Conservation (phyloP, 1,284 basidiomycete species). For the Ganoderma lucidum region DNA sequence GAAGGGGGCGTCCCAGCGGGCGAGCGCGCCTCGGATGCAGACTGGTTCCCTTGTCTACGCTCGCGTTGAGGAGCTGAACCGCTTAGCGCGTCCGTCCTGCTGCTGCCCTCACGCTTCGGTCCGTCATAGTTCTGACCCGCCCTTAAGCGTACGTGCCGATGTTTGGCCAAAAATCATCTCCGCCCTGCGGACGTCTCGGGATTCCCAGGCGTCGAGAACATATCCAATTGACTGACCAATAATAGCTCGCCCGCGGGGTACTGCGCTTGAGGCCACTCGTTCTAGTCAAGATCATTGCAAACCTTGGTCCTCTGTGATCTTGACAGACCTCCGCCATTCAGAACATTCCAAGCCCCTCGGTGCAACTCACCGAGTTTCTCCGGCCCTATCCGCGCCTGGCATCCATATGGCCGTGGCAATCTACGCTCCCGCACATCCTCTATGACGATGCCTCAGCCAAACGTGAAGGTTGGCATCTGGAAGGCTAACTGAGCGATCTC, state of each 20-base stretch:
- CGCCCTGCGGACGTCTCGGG: conserved; percentile 19
- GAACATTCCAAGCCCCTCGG: conserved; percentile 5
- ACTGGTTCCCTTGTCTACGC: conserved; percentile 16
- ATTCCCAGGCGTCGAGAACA: conserved; percentile 16
- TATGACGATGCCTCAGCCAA: conserved; percentile 10
- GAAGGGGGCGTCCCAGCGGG: conserved; percentile 7
- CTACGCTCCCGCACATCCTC: conserved; percentile 4
- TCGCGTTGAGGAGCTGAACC: conserved; percentile 4
- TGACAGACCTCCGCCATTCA: conserved; percentile 4
- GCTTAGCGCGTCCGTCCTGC: conserved; percentile 15
- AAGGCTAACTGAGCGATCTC: conserved; percentile 19
- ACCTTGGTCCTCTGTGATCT: conserved; percentile 13
- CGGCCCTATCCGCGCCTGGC: background rate
- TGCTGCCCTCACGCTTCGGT: conserved; percentile 8
- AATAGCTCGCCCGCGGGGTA: conserved; percentile 3
- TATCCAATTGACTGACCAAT: conserved; percentile 10
- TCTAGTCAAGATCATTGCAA: conserved; percentile 17
- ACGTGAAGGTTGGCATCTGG: conserved; percentile 13
- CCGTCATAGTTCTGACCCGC: conserved; percentile 13
- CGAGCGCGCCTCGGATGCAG: conserved; percentile 6
- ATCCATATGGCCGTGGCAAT: conserved; percentile 4
- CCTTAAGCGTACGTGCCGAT: conserved; percentile 16
- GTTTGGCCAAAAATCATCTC: conserved; percentile 17
- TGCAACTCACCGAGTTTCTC: conserved; percentile 1
- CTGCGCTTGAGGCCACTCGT: conserved; percentile 13